Conservation (phyloP, 345 rosid genomes). For the Punica granatum region DNA sequence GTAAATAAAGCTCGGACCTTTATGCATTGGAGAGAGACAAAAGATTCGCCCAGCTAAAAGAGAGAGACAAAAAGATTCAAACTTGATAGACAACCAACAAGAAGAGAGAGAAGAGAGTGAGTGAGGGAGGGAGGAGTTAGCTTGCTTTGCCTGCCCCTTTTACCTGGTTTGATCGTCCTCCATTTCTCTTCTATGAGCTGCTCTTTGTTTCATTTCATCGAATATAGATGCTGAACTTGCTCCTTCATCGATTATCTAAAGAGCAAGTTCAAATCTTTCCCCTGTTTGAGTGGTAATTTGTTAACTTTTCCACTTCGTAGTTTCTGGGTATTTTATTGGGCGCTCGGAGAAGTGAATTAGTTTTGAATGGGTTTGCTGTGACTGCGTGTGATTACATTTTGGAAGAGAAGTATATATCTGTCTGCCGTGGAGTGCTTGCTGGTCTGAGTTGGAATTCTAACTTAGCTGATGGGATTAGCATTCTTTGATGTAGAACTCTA, state of each 20-base stretch:
- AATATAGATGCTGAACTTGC: not conserved
- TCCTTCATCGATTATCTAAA: not conserved
- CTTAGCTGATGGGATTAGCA: not conserved
- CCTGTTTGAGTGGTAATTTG: not conserved
- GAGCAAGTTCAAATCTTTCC: not conserved
- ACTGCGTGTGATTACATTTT: not conserved
- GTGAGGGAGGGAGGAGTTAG: not conserved
- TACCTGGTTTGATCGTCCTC: not conserved
- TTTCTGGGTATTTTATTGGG: not conserved
- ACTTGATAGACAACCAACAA: not conserved
- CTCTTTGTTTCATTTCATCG: not conserved
- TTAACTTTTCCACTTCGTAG: not conserved
- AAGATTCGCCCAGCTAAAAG: conserved; percentile 6
- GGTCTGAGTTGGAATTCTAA: not conserved
- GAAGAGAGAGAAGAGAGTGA: not conserved
- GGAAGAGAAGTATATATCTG: not conserved
- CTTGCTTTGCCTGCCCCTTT: not conserved
- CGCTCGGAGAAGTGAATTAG: not conserved
- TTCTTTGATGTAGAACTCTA: not conserved
- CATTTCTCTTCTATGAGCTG: not conserved
- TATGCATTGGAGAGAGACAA: conserved; percentile 6
- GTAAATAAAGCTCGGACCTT: conserved; percentile 10
- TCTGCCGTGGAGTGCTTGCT: not conserved
- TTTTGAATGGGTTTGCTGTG: not conserved
- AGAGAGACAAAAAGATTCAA: conserved; percentile 8